A percentile compares a stretch with the other conserved stretches of the same genome.
phyloP scores from a whole-genome alignment of 164 flowering plant genomes.

The Macadamia tetraphylla region DNA sequence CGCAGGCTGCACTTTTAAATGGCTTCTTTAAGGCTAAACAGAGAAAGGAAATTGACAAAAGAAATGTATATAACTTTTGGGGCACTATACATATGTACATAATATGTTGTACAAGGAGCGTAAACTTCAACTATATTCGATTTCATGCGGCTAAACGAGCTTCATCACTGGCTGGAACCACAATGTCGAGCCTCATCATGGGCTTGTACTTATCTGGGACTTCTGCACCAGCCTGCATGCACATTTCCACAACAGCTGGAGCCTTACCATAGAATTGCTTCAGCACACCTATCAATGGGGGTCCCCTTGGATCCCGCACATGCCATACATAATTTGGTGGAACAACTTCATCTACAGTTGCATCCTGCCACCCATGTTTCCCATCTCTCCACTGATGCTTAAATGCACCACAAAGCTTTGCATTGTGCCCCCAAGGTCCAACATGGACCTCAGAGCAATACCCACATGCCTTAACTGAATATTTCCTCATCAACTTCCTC shows the following conservation, averaged over 20 bases:
- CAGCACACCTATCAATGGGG: conserved; percentile 54
- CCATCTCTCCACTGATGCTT: conserved; percentile 98
- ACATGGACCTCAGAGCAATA: conserved; percentile 96
- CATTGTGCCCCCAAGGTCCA: conserved; percentile 97
- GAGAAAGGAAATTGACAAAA: too few species aligned
- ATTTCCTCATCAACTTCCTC: conserved; percentile 65
- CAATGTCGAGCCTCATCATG: conserved; percentile 94
- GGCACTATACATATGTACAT: too few species aligned
- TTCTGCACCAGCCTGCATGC: conserved; percentile 77
- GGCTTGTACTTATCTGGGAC: conserved; percentile 63
- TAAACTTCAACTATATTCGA: not conserved
- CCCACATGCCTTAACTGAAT: conserved; percentile 88
- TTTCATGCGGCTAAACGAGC: conserved; percentile 51
- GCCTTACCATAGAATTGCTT: conserved; percentile 85
- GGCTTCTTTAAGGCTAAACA: too few species aligned
- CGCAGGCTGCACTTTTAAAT: too few species aligned
- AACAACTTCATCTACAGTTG: conserved; percentile 71
- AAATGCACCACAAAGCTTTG: conserved; percentile 82
- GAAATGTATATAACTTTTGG: too few species aligned
- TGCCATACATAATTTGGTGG: conserved; percentile 96
- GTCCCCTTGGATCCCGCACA: conserved; percentile 63
- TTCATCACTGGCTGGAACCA: conserved; percentile 76
- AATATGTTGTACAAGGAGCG: too few species aligned
- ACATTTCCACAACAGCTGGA: conserved; percentile 87
- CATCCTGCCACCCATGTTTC: conserved; percentile 98